These are phyloP conservation scores for Colletotrichum phormii DNA, from an alignment of 2,329 filamentous ascomycete genomes.

Conservation along the genomic window DNA sequence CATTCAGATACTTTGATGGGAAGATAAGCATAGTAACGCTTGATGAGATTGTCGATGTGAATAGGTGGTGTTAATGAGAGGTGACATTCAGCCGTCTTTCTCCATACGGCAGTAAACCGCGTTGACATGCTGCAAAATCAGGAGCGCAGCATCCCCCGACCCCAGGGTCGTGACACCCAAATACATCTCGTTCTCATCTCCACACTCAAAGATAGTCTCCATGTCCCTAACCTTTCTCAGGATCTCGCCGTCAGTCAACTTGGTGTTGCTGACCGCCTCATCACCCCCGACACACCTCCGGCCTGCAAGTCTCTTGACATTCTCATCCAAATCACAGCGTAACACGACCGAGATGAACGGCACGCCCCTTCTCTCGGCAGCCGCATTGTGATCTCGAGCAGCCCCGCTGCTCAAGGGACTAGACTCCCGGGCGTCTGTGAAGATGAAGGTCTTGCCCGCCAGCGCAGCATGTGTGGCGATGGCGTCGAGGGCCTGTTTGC, in stretches of 20 bases:
- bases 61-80: neutral
- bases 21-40: neutral
- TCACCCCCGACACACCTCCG: conserved; percentile 16
- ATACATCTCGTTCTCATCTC: conserved; percentile 38
- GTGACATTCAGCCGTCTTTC: neutral
- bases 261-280: conserved; percentile 24
- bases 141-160: conserved; percentile 36
- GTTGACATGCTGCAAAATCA: conserved; percentile 34
- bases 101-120: neutral
- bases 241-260: conserved; percentile 40
- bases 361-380: conserved; percentile 38
- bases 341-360: conserved; percentile 44
- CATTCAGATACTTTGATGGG: neutral
- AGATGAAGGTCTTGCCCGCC: conserved; percentile 40
- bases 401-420: conserved; percentile 9
- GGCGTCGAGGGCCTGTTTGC: conserved; percentile 14
- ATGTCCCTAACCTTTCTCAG: conserved; percentile 39
- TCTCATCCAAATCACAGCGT: conserved; percentile 43
- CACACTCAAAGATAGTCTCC: conserved; percentile 41
- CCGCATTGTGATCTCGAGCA: conserved; percentile 39
- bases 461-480: conserved; percentile 22
- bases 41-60: neutral
- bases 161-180: conserved; percentile 43
- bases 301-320: conserved; percentile 38
- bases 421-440: conserved; percentile 41